Evolutionary conservation across 208 protist species (phyloP), one percentile per base, ranked within the genome.

Genomic region (Leishmania gerbilli): DNA sequence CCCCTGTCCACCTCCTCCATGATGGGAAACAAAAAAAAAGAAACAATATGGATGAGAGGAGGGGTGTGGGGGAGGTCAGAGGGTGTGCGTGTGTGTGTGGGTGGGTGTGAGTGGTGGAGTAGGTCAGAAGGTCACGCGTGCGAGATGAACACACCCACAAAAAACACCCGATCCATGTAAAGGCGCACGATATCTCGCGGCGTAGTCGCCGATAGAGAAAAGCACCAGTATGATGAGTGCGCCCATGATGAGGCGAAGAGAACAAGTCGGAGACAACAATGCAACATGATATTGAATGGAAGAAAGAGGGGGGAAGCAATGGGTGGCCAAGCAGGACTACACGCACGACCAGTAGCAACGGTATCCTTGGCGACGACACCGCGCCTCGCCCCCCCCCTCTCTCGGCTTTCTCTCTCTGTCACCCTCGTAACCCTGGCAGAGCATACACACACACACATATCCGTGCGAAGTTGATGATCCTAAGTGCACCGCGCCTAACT

Each of bases 401-500:
- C 56, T 62, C 56, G 17, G 27, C 31, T 37, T 21, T 40, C 31
- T 67, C 31, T 40, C 31, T n/a, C 5, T n/a, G 27, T 64, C 19
- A 8, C 31, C 8, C 31, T 37, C 62, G 3, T 8, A 31, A 15
- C 21, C 13, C 31, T 67, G 11, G 8, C 31, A 68, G 5, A 68
- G 34, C 64, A 37, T 27, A 68, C 64, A 65, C n/a, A 65, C 58
- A 53, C 49, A 72, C 42, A 72, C 42, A 72, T 0, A 72, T 19
- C 15, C 27, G 27, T 31, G 45, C 27, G 11, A 42, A 72, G 40
- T 19, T 60, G 49, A 27, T 56, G 34, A 74, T 88, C 67, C 72
- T 31, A 3, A 19, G 1, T n/a, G 62, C 56, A 34, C 72, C 65
- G 21, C 45, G 49, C 77, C 81, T 74, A 86, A 79, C 79, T 76